A percentile compares a stretch with the other conserved stretches of the same genome.
These are phyloP conservation scores for Lepidium aucheri DNA, from an alignment of 345 rosid species.

Conservation along the genomic window DNA sequence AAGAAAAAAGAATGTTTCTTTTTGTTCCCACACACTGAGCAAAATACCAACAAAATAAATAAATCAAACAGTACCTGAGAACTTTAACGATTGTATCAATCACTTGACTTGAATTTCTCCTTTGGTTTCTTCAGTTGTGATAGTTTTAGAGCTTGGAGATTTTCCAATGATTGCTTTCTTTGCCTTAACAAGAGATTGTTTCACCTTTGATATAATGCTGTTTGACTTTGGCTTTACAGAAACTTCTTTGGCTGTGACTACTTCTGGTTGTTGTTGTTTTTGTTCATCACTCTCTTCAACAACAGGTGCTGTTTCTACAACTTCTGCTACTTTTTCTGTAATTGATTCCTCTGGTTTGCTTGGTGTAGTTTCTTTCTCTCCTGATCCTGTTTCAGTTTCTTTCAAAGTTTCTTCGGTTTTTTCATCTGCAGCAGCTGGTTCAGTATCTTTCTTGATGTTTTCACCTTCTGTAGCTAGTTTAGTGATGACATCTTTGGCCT, in stretches of 20 bases:
- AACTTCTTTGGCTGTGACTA: slow-evolving; percentile 35
- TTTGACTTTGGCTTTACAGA: slow-evolving; percentile 48
- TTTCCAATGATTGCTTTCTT: slow-evolving; percentile 74
- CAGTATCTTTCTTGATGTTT: slow-evolving; percentile 7
- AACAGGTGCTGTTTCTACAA: slow-evolving; percentile 14
- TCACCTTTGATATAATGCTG: slow-evolving; percentile 66
- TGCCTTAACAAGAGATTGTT: slow-evolving; percentile 68
- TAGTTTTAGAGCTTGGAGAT: slow-evolving; percentile 63
- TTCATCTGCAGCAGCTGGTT: neutral
- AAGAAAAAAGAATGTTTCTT: slow-evolving; percentile 6
- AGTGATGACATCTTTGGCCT: neutral
- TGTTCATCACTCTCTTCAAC: slow-evolving; percentile 30
- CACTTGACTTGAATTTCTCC: slow-evolving; percentile 43
- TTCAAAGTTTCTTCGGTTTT: slow-evolving; percentile 17
- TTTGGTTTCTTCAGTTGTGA: slow-evolving; percentile 35
- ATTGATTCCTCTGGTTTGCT: slow-evolving; percentile 17
- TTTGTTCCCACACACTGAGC: neutral
- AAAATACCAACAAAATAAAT: slow-evolving; percentile 17
- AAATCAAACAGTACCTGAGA: slow-evolving; percentile 1
- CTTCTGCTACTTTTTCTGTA: slow-evolving; percentile 19
- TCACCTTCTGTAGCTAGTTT: slow-evolving; percentile 9
- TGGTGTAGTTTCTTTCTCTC: slow-evolving; percentile 5
- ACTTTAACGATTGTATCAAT: neutral
- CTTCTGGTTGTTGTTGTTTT: slow-evolving; percentile 33
- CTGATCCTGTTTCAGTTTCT: slow-evolving; percentile 7